A percentile compares a stretch with the other conserved stretches of the same genome.
Evolutionary conservation across 1,284 basidiomycete genomes (phyloP).

Genomic region (Leccinum solheimii): DNA sequence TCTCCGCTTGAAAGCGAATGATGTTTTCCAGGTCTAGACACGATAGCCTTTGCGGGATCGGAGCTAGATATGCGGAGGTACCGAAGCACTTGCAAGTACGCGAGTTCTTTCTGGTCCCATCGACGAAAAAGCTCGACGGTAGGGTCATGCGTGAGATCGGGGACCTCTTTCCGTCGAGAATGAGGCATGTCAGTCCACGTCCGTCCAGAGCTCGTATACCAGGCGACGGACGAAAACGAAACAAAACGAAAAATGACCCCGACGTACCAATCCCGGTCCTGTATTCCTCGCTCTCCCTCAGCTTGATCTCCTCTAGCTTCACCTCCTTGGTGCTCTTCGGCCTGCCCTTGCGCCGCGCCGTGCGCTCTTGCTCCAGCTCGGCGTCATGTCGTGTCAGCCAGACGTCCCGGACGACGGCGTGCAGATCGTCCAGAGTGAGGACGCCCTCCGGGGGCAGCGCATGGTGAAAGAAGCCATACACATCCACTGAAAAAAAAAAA

Average conservation of each 20-base stretch:
- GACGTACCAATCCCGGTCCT: constrained; percentile 80
- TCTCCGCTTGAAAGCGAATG: constrained; percentile 31
- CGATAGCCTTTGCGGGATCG: constrained; percentile 45
- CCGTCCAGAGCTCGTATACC: background rate
- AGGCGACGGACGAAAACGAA: background rate
- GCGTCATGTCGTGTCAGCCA: constrained; percentile 77
- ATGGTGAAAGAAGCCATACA: constrained; percentile 80
- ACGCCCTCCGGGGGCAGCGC: constrained; percentile 65
- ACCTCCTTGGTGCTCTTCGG: constrained; percentile 73
- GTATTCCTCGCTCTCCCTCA: constrained; percentile 72
- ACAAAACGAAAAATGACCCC: background rate
- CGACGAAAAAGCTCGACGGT: constrained; percentile 74
- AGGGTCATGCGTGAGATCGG: constrained; percentile 73
- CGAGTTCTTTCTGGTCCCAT: constrained; percentile 77
- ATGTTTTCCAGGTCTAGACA: constrained; percentile 64
- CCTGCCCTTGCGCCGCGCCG: constrained; percentile 70
- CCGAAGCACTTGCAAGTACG: constrained; percentile 74
- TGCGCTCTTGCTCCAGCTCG: constrained; percentile 63
- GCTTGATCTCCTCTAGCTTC: constrained; percentile 72
- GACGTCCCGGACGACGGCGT: constrained; percentile 63
- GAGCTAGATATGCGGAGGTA: constrained; percentile 71
- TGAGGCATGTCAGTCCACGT: background rate
- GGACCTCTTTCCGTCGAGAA: constrained; percentile 58
- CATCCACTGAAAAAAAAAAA: constrained; percentile 47
- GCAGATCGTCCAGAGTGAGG: constrained; percentile 68